A percentile compares a stretch with the other conserved stretches of the same genome.
Evolutionary conservation across 805 yeast genomes (phyloP).

Genomic region (Cephaloascus fragrans): DNA sequence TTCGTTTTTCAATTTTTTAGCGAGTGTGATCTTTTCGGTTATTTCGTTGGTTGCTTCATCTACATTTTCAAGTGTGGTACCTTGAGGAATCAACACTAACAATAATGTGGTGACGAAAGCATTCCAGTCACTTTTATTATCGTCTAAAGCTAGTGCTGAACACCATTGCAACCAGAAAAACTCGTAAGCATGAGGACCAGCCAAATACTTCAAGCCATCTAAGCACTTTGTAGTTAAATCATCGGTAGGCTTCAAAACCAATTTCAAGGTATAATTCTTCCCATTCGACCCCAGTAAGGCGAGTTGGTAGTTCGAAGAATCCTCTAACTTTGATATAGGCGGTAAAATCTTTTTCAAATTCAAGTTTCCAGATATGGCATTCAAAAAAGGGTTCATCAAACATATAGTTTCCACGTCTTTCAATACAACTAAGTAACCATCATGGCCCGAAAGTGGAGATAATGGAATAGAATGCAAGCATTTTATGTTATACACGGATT

Average conservation of each 20-base stretch:
- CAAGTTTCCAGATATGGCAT: conserved; percentile 5
- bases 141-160: conserved; percentile 34
- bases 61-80: conserved; percentile 10
- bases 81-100: conserved; percentile 39
- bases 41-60: conserved; percentile 13
- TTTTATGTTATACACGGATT: conserved; percentile 16
- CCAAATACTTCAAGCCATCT: conserved; percentile 38
- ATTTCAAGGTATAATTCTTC: conserved; percentile 14
- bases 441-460: conserved; percentile 16
- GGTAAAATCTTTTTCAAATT: conserved; percentile 5
- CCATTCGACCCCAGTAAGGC: conserved; percentile 14
- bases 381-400: conserved; percentile 50
- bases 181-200: conserved; percentile 50
- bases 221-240: conserved; percentile 34
- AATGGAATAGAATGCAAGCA: conserved; percentile 30
- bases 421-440: conserved; percentile 37
- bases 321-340: conserved; percentile 12
- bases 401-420: conserved; percentile 21
- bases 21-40: conserved; percentile 20
- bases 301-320: conserved; percentile 18
- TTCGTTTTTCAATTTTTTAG: conserved; percentile 14
- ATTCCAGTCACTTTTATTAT: conserved; percentile 45
- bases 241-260: conserved; percentile 35
- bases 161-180: conserved; percentile 59
- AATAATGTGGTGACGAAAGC: conserved; percentile 44